Evolutionary conservation across 306 rosid species (phyloP), one percentile per base, ranked within the genome.

Genomic region (Prunus dulcis): DNA sequence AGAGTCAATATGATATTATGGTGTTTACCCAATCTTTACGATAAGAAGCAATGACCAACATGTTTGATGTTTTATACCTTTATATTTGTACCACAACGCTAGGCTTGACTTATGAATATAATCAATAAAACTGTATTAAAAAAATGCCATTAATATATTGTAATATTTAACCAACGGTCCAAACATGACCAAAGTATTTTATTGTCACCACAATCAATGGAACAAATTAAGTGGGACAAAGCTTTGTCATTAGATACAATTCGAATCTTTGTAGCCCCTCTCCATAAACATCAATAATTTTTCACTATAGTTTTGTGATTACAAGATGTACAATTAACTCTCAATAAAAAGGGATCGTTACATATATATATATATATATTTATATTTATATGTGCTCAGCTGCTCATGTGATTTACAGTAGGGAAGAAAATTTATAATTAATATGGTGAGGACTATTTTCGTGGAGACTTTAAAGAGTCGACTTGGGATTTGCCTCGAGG

Each of bases 401-500:
- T 32, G 1, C 38, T 23, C 47, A 78, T 69, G n/a, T 53, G 17
- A 75, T 69, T 79, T 70, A 75, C 83, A 49, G 23, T n/a, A 19
- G 25, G 6, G 10, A 60, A 23, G 52, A 49, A 13, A 13, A 49
- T 12, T 13, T 49, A 49, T 49, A 4, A 12, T 13, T 60, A 10
- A 25, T 28, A 1, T 23, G 43, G 17, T 52, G 2, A 19, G 2
- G 0, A 51, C 19, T 1, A 71, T 75, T 82, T 75, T 62, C 84
- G 15, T 0, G 81, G 89, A 28, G 92, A 89, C 62, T 82, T 88
- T 32, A 89, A 75, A 7, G 96, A 86, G 2, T 93, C 97, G 9
- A 93, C 96, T 67, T 91, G 98, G 25, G 91, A 87, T 91, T 93
- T 93, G 14, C 98, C 98, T 2, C 74, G 64, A 1, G 98, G 96